Evolutionary conservation across 2,329 filamentous ascomycete species (phyloP), one percentile per base, ranked within the genome.

Genomic region (Leptographium galeiforme): DNA sequence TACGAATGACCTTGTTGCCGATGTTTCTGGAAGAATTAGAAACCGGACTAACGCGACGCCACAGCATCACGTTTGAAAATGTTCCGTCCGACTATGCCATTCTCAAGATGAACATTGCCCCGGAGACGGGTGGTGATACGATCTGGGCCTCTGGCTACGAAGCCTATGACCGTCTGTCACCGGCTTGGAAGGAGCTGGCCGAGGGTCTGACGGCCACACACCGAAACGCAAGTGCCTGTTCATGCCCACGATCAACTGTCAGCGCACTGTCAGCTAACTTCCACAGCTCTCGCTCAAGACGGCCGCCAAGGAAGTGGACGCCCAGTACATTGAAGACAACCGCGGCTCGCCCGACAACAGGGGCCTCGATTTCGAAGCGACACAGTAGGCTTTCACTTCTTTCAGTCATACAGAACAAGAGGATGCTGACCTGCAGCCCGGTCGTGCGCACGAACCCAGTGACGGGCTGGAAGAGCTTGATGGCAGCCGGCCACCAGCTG

Each of bases 381-480:
- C 71, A 0, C 78, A 82, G 30, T 33, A 33, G 7, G 45, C 18
- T 7, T 25, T 25, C n/a, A n/a, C 25, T 25, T 2, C 5, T 25
- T 25, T 3, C 25, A 5, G 5, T 25, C 25, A n/a, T 5, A 25
- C 25, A 25, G 25, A 25, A 5, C 25, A 25, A 25, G 25, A 2
- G 5, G n/a, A n/a, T 16, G 12, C 45, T 33, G 30, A 47, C 25
- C 30, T n/a, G 12, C 12, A 33, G 25, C 58, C 78, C 78, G 0
- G 71, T 81, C 0, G 69, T 82, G 7, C 71, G 79, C 16, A 82
- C 79, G 1, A 82, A 84, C 57, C 79, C 80, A 0, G 78, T 82
- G 0, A 82, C 79, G 0, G 79, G 79, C 0, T 82, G 79, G 79
- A 81, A 81, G 65, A 74, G 70, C 54, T 66, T 81, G 13, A 79